Conservation (phyloP, 2,329 filamentous ascomycete genomes). For the Polychaeton citri region DNA sequence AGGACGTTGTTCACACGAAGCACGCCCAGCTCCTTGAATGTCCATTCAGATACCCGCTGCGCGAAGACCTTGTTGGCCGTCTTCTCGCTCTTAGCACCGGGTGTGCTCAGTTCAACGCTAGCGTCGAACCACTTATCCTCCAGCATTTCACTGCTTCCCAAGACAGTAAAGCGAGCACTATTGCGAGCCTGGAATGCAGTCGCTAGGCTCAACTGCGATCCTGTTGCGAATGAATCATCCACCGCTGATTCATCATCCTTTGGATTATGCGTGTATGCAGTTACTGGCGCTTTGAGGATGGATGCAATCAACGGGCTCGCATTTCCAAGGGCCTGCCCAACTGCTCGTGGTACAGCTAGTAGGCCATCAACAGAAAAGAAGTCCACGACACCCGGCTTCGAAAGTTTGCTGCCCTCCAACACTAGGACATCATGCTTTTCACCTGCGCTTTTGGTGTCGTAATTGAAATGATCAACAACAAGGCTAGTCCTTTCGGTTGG, state of each 20-base stretch:
- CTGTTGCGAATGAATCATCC: conserved; percentile 75
- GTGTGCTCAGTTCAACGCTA: conserved; percentile 47
- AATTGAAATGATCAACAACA: conserved; percentile 92
- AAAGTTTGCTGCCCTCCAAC: conserved; percentile 51
- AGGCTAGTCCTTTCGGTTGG: conserved; percentile 72
- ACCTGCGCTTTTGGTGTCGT: conserved; percentile 60
- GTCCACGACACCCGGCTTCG: conserved; percentile 58
- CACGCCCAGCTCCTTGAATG: conserved; percentile 88
- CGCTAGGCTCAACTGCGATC: conserved; percentile 71
- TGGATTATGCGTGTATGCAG: conserved; percentile 86
- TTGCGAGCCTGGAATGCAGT: conserved; percentile 83
- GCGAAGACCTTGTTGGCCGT: conserved; percentile 77
- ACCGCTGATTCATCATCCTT: conserved; percentile 56
- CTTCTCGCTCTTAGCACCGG: conserved; percentile 42
- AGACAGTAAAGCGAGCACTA: conserved; percentile 73
- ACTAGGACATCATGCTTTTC: conserved; percentile 85
- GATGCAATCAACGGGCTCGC: conserved; percentile 63
- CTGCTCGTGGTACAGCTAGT: conserved; percentile 68
- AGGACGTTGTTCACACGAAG: conserved; percentile 70
- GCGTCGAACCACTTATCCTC: conserved; percentile 81
- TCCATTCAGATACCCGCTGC: conserved; percentile 77
- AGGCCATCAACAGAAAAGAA: conserved; percentile 61
- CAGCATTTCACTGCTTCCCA: conserved; percentile 78
- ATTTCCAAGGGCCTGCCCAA: conserved; percentile 71
- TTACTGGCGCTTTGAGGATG: conserved; percentile 67